Percentiles rank a stretch among this genome's conserved stretches.
phyloP scores from a whole-genome alignment of 768 basidiomycete species.

The Paxillus involutus region DNA sequence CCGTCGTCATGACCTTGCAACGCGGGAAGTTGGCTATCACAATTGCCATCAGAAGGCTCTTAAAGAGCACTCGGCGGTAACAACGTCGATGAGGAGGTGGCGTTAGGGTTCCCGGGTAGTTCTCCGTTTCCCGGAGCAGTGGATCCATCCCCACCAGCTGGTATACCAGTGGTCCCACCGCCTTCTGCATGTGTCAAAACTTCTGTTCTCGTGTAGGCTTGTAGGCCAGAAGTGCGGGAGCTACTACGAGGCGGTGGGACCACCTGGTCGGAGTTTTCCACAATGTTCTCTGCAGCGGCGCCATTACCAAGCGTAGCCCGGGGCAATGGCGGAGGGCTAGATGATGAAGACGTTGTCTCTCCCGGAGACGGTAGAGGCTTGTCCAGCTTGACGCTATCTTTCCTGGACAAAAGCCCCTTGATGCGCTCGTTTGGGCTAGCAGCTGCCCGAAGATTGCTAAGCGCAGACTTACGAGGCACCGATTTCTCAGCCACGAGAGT shows the following conservation, averaged over 20 bases:
- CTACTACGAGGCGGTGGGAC: slow-evolving; percentile 20
- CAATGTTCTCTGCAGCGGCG: slow-evolving; percentile 8
- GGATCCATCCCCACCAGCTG: neutral
- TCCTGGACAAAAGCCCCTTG: slow-evolving; percentile 35
- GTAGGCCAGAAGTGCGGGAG: slow-evolving; percentile 13
- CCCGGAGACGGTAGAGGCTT: slow-evolving; percentile 28
- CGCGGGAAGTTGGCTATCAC: neutral
- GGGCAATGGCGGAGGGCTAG: slow-evolving; percentile 9
- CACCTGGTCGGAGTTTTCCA: slow-evolving; percentile 18
- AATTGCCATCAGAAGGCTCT: slow-evolving; percentile 12
- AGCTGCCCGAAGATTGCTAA: slow-evolving; percentile 22
- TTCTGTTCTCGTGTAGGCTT: slow-evolving; percentile 8
- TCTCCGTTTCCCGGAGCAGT: slow-evolving; percentile 4
- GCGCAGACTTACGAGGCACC: slow-evolving; percentile 40
- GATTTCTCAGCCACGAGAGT: slow-evolving; percentile 82
- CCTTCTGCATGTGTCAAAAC: slow-evolving; percentile 2
- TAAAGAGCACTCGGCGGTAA: neutral
- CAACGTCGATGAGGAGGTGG: slow-evolving; percentile 10
- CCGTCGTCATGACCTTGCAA: neutral
- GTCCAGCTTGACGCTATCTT: slow-evolving; percentile 24
- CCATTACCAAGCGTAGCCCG: slow-evolving; percentile 10
- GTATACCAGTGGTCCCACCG: neutral
- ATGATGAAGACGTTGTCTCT: slow-evolving; percentile 23
- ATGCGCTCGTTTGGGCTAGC: slow-evolving; percentile 36
- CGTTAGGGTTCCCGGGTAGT: slow-evolving; percentile 5